Evolutionary conservation across 352 stramenopile species (phyloP).

Genomic region (Phytophthora hybrid): DNA sequence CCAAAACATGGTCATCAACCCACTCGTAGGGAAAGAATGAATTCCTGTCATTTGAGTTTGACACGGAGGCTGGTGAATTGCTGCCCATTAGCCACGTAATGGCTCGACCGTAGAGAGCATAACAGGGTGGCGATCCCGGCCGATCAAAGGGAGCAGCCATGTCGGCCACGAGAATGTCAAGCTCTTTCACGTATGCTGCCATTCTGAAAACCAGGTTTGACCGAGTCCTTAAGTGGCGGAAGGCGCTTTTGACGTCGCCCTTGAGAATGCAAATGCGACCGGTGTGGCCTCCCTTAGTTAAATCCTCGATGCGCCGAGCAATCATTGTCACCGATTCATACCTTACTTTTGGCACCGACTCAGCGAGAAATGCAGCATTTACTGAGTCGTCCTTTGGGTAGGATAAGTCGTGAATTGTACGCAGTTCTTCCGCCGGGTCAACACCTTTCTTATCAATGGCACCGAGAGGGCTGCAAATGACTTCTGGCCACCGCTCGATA

Average conservation of each 20-base stretch:
- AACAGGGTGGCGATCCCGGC: background rate
- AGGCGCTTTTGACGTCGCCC: slow-evolving; percentile 26
- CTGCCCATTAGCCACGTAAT: background rate
- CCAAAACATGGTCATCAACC: slow-evolving; percentile 43
- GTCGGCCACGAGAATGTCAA: slow-evolving; percentile 16
- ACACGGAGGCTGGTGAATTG: background rate
- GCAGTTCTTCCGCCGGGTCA: slow-evolving; percentile 9
- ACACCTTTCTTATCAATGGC: slow-evolving; percentile 28
- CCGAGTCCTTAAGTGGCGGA: slow-evolving; percentile 7
- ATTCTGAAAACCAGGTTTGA: slow-evolving; percentile 15
- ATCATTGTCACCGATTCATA: slow-evolving; percentile 25
- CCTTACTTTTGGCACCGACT: slow-evolving; percentile 7
- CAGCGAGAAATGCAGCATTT: slow-evolving; percentile 2
- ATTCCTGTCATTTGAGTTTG: background rate
- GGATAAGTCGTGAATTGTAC: slow-evolving; percentile 26
- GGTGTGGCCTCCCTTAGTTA: background rate
- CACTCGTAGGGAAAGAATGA: slow-evolving; percentile 42
- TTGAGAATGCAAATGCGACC: slow-evolving; percentile 15
- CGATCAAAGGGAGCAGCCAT: background rate
- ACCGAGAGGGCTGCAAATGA: slow-evolving; percentile 24
- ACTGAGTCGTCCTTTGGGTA: slow-evolving; percentile 5
- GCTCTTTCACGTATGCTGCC: slow-evolving; percentile 14
- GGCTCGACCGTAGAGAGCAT: background rate
- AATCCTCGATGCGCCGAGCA: slow-evolving; percentile 18
- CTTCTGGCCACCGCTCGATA: background rate